Evolutionary conservation across 2,329 filamentous ascomycete genomes (phyloP), one percentile per base, ranked within the genome.

Genomic region (Fusarium pseudoanthophilum): DNA sequence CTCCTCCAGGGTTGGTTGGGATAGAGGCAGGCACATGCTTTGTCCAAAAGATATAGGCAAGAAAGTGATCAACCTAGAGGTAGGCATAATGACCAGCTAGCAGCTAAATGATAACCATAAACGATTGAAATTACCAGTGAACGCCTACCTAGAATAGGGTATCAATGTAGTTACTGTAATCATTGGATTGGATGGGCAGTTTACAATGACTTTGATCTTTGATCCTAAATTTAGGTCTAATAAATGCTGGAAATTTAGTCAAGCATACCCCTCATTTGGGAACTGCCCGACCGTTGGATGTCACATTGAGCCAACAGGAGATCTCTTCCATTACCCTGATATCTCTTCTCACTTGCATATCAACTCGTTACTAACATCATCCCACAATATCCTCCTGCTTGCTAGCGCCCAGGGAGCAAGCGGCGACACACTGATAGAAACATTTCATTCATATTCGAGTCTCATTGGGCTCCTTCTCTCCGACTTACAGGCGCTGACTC

Each of bases 401-500:
- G 52, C 60, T 72, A 74, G 71, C 63, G 68, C 71, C 57, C 52
- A 74, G 46, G 45, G 51, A 73, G 49, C 39, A 74, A 46, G 48
- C 45, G 49, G 52, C 63, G 40, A 69, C 58, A 51, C 51, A 55
- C 46, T 62, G 64, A 60, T 57, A 61, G 39, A 67, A 39, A 46
- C 24, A 42, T 43, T 40, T 59, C 46, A 45, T 32, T 40, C 53
- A 64, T 61, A 30, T 56, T 71, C 60, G 39, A 37, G 62, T 74
- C 40, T 60, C 57, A 73, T 68, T 72, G 73, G 71, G 62, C 37
- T 68, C 58, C 61, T 61, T 51, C 62, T 58, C 59, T 60, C 64
- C 53, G 61, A 78, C 69, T 75, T 75, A 75, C 72, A 73, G 75
- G 63, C 77, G 78, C 79, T 78, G 79, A 80, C 78, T 80, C 79